These are phyloP conservation scores for Brasenia schreberi DNA, from an alignment of 164 flowering plant genomes.

Conservation along the genomic window DNA sequence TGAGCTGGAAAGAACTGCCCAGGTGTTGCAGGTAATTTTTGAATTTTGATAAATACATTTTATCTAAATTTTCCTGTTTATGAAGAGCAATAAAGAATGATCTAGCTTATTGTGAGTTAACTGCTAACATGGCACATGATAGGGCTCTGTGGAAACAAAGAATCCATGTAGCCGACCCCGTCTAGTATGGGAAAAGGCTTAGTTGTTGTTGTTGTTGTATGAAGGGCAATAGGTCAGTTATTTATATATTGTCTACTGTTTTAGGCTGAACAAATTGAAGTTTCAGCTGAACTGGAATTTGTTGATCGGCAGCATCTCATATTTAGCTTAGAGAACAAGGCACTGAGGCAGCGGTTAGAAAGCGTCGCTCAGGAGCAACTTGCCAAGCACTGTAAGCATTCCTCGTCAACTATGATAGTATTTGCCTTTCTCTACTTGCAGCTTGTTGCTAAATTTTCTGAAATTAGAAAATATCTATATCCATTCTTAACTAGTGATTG, in stretches of 20 bases:
- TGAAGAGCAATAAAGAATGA: too few species aligned
- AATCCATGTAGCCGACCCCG: too few species aligned
- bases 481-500: too few species aligned
- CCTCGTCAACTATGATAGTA: background rate
- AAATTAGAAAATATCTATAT: too few species aligned
- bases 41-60: background rate
- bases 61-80: too few species aligned
- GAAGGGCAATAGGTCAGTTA: background rate
- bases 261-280: conserved; percentile 85
- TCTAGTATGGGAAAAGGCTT: too few species aligned
- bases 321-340: conserved; percentile 80
- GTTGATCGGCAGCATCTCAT: conserved; percentile 73
- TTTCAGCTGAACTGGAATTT: conserved; percentile 85
- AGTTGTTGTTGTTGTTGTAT: too few species aligned
- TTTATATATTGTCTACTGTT: conserved; percentile 4
- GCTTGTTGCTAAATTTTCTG: background rate
- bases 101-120: too few species aligned
- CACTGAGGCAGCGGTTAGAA: conserved; percentile 83
- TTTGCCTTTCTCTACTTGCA: background rate
- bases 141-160: too few species aligned
- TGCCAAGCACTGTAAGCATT: conserved; percentile 62
- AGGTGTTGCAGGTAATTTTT: conserved; percentile 62
- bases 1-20: conserved; percentile 82
- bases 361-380: conserved; percentile 76
- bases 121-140: too few species aligned